These are phyloP conservation scores for Adansonia madagascariensis DNA, from an alignment of 441 rosid species.

Conservation along the genomic window DNA sequence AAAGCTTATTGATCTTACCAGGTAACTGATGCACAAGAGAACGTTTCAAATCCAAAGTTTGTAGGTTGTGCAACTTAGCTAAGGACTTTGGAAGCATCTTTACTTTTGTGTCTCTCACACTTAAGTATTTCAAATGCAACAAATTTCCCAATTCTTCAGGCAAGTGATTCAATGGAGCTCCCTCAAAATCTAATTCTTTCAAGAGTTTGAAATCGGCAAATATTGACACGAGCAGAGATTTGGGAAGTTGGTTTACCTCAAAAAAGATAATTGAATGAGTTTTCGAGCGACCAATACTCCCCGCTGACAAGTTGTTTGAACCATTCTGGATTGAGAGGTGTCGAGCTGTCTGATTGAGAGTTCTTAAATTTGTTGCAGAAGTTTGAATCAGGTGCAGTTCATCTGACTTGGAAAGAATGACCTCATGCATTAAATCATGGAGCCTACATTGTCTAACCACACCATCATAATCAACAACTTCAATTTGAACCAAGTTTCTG, in stretches of 20 bases:
- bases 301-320: background rate
- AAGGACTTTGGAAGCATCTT: constrained; percentile 28
- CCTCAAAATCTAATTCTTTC: constrained; percentile 23
- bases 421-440: constrained; percentile 26
- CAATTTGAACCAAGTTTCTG: constrained; percentile 27
- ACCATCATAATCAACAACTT: background rate
- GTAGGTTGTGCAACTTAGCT: constrained; percentile 20
- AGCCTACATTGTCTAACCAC: constrained; percentile 19
- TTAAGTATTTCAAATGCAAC: constrained; percentile 24
- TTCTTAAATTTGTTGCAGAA: background rate
- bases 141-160: constrained; percentile 28
- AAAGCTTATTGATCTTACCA: background rate
- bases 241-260: background rate
- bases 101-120: constrained; percentile 21
- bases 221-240: constrained; percentile 1
- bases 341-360: background rate
- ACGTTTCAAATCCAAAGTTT: constrained; percentile 20
- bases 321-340: constrained; percentile 11
- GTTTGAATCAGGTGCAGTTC: background rate
- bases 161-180: constrained; percentile 19
- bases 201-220: constrained; percentile 17
- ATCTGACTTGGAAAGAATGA: constrained; percentile 1
- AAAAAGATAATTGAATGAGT: constrained; percentile 24
- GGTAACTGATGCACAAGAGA: constrained; percentile 18
- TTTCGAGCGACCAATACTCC: background rate